Conservation (phyloP, 164 flowering plant species). For the Magnolia kwangsiensis region DNA sequence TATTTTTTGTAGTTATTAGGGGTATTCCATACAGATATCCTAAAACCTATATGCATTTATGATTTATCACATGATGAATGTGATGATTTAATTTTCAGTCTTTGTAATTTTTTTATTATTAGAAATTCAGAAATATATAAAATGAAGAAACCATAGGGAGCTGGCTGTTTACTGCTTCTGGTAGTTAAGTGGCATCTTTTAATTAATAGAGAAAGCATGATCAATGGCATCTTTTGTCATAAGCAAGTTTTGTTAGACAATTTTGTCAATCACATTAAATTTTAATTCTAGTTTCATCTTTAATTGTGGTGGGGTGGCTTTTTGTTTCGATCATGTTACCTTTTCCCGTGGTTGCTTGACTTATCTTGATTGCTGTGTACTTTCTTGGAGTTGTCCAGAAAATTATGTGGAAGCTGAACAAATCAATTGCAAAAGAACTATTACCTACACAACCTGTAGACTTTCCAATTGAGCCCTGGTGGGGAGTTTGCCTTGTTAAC, state of each 20-base stretch:
- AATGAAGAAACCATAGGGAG: too few species aligned
- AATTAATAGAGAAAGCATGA: too few species aligned
- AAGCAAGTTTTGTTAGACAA: too few species aligned
- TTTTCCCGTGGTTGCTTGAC: conserved; percentile 5
- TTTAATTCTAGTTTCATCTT: too few species aligned
- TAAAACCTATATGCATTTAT: not conserved
- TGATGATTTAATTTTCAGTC: not conserved
- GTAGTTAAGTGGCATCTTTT: too few species aligned
- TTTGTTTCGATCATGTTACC: not conserved
- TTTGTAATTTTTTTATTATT: not conserved
- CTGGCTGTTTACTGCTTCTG: too few species aligned
- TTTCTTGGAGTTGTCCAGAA: conserved; percentile 66
- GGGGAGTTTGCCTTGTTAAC: conserved; percentile 98
- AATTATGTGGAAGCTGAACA: conserved; percentile 99
- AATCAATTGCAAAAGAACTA: conserved; percentile 94
- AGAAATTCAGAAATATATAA: not conserved
- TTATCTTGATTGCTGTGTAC: conserved; percentile 25
- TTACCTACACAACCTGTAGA: conserved; percentile 94
- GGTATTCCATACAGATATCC: too few species aligned
- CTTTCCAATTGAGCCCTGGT: conserved; percentile 92
- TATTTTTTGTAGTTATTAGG: too few species aligned
- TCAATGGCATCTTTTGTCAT: too few species aligned
- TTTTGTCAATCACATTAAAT: too few species aligned
- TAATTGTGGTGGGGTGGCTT: not conserved
- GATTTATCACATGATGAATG: not conserved